Conservation (phyloP, 1,284 basidiomycete genomes). For the Trametes hirsuta region DNA sequence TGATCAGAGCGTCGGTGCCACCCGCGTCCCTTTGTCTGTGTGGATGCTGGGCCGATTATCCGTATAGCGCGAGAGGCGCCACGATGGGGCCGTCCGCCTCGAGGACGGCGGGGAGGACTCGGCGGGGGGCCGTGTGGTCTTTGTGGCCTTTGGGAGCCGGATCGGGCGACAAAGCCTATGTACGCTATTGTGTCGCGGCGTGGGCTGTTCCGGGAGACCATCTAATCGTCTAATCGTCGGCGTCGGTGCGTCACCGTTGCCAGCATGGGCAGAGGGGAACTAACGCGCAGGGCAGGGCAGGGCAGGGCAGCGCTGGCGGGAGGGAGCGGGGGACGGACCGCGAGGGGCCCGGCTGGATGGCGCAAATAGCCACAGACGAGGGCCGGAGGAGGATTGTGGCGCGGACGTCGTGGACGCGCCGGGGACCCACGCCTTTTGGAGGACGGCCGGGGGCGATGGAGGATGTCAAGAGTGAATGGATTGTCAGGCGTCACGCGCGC, state of each 20-base stretch:
- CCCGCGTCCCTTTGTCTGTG: constrained; percentile 15
- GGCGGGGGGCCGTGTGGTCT: background rate
- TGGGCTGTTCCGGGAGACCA: background rate
- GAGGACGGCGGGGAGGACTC: constrained; percentile 3
- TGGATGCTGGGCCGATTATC: constrained; percentile 5
- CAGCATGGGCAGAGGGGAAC: background rate
- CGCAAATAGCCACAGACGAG: constrained; percentile 6
- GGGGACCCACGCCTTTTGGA: background rate
- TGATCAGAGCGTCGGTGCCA: constrained; percentile 15
- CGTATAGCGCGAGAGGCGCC: constrained; percentile 1
- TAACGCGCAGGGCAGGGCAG: background rate
- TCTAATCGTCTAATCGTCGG: constrained; percentile 2
- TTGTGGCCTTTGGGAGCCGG: constrained; percentile 1
- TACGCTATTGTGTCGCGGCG: constrained; percentile 15
- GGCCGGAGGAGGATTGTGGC: constrained; percentile 19
- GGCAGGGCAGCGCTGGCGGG: background rate
- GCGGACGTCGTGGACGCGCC: background rate
- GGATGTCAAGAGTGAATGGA: too few relatives aligned
- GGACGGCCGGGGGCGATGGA: background rate
- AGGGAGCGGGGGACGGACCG: background rate
- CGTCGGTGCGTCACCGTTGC: background rate
- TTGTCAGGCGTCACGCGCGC: too few relatives aligned
- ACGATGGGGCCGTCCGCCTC: constrained; percentile 11
- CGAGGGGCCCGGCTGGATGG: background rate
- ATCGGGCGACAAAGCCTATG: constrained; percentile 17